Conservation (phyloP, 1,284 basidiomycete genomes). For the Kalmanozyma brasiliensis region DNA sequence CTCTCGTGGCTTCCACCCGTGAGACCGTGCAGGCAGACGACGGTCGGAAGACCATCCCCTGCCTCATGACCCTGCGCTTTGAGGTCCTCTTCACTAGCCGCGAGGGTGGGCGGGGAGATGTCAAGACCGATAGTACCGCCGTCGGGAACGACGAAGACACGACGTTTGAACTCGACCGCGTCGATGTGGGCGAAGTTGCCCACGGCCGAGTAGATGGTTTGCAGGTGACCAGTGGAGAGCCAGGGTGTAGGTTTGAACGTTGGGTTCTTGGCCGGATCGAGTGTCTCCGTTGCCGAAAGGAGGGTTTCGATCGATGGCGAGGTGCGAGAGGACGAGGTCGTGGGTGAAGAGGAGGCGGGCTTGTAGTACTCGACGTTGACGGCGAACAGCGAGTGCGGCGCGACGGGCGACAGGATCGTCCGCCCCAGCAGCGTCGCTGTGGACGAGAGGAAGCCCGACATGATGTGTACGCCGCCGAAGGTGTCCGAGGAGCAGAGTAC, state of each 20-base stretch:
- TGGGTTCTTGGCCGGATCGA: slow-evolving; percentile 32
- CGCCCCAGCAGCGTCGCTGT: slow-evolving; percentile 39
- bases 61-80: slow-evolving; percentile 13
- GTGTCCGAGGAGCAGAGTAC: no score
- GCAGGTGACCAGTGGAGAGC: slow-evolving; percentile 61
- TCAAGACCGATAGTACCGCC: slow-evolving; percentile 64
- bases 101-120: slow-evolving; percentile 51
- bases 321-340: background rate
- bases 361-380: slow-evolving; percentile 51
- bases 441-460: slow-evolving; percentile 34
- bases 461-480: background rate
- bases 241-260: slow-evolving; percentile 44
- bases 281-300: slow-evolving; percentile 32
- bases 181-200: slow-evolving; percentile 56
- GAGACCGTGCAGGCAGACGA: slow-evolving; percentile 64
- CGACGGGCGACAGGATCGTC: slow-evolving; percentile 38
- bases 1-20: slow-evolving; percentile 65
- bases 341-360: background rate
- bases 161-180: slow-evolving; percentile 57
- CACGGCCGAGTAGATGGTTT: slow-evolving; percentile 62
- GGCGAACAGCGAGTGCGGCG: slow-evolving; percentile 40
- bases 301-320: slow-evolving; percentile 33
- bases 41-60: slow-evolving; percentile 49
- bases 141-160: slow-evolving; percentile 61
- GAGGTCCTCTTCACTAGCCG: slow-evolving; percentile 33